Percentiles rank a stretch among this genome's conserved stretches.
Evolutionary conservation across 1,139 yeast genomes (phyloP).

Genomic region (Geotrichum klebahnii): DNA sequence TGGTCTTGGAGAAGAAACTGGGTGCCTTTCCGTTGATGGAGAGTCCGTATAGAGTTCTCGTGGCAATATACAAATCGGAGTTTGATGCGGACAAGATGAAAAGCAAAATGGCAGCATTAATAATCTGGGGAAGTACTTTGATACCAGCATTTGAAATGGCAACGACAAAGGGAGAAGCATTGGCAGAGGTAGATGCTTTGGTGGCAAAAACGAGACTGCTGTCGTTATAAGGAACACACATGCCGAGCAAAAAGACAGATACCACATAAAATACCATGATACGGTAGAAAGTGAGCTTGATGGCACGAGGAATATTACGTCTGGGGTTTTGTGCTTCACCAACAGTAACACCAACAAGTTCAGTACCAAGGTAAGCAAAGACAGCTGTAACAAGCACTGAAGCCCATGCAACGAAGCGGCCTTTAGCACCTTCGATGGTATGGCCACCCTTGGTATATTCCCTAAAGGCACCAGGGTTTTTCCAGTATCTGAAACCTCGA

Average conservation of each 20-base stretch:
- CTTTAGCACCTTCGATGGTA: constrained; percentile 41
- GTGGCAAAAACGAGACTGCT: constrained; percentile 35
- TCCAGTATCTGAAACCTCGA: constrained; percentile 65
- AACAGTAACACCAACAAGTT: constrained; percentile 68
- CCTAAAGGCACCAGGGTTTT: constrained; percentile 58
- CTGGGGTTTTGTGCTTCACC: constrained; percentile 80
- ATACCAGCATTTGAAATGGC: constrained; percentile 61
- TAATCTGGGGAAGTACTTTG: constrained; percentile 56
- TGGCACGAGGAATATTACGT: constrained; percentile 70
- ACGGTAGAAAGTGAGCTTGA: constrained; percentile 66
- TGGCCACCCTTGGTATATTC: constrained; percentile 37
- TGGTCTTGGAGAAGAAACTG: constrained; percentile 52
- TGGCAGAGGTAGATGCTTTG: constrained; percentile 45
- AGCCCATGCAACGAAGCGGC: constrained; percentile 61
- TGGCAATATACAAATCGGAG: constrained; percentile 66
- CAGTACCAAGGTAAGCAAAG: constrained; percentile 68
- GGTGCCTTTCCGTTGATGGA: constrained; percentile 65
- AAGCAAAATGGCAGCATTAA: constrained; percentile 64
- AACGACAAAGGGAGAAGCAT: constrained; percentile 70
- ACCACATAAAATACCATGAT: constrained; percentile 48
- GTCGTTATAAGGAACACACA: constrained; percentile 45
- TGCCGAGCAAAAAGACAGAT: constrained; percentile 49
- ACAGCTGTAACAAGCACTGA: constrained; percentile 51
- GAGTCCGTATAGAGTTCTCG: constrained; percentile 63
- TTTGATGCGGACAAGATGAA: constrained; percentile 71